phyloP scores from a whole-genome alignment of 2,329 filamentous ascomycete species.

The Xylariaceae sp. region DNA sequence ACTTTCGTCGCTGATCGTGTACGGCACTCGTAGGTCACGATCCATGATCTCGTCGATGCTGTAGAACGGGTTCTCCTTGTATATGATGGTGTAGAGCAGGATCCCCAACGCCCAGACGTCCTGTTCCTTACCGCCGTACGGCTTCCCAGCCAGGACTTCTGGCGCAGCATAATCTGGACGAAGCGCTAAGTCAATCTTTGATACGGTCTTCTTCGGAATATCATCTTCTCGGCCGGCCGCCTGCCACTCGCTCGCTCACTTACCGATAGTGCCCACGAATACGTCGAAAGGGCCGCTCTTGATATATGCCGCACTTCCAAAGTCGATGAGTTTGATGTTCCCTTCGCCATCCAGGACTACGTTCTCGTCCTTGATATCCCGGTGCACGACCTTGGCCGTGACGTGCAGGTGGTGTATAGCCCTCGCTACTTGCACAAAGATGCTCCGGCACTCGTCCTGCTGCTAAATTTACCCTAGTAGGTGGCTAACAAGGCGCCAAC shows the following conservation, averaged over 20 bases:
- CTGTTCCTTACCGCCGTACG: slow-evolving; percentile 93
- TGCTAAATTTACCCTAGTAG: too few species aligned
- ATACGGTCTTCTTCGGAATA: background rate
- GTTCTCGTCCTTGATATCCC: slow-evolving; percentile 99
- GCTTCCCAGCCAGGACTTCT: slow-evolving; percentile 88
- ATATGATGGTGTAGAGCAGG: slow-evolving; percentile 95
- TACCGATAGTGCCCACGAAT: slow-evolving; percentile 97
- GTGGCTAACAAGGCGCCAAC: too few species aligned
- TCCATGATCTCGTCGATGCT: slow-evolving; percentile 99
- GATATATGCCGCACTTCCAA: slow-evolving; percentile 96
- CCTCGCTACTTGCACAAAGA: slow-evolving; percentile 87
- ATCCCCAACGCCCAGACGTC: slow-evolving; percentile 98
- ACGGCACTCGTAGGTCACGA: slow-evolving; percentile 86
- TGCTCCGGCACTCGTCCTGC: slow-evolving; percentile 80
- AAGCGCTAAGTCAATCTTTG: slow-evolving; percentile 12
- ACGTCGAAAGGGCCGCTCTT: slow-evolving; percentile 98
- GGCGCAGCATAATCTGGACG: slow-evolving; percentile 86
- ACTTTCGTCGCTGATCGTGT: slow-evolving; percentile 81
- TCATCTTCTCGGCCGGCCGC: background rate
- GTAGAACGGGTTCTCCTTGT: slow-evolving; percentile 99
- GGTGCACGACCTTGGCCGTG: slow-evolving; percentile 86
- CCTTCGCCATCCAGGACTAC: slow-evolving; percentile 93
- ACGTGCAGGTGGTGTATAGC: slow-evolving; percentile 89
- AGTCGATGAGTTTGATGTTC: slow-evolving; percentile 94
- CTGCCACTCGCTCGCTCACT: too few species aligned